Base-by-base conservation (phyloP, 495 filamentous ascomycete genomes). In the Hypoxylon subgilvum region DNA sequence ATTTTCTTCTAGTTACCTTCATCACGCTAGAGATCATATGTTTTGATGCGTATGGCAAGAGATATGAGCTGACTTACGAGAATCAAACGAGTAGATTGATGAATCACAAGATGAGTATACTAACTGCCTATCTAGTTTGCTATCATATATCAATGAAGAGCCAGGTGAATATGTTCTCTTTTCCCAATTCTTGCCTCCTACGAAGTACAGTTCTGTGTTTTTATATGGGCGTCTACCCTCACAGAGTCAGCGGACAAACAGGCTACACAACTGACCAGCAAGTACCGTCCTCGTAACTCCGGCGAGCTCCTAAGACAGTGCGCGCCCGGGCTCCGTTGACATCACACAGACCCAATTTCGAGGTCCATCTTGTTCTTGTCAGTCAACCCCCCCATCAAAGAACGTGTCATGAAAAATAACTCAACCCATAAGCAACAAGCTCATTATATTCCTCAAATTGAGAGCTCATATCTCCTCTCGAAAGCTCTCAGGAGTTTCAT, bases 341-440 rank as follows among this genome's bases (percentile, higher is more conserved):
- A 63, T 58, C 28, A 63, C 60, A 63, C 49, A 59, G 52, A 62
- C 58, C 40, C 45, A 51, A 62, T 19, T n/a, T 47, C 35, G 35
- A 40, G 25, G 23, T 23, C 27, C 47, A 48, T 53, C n/a, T n/a
- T 35, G 19, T 38, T 56, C 18, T 21, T 52, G 40, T 64, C 49
- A 50, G 48, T 64, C 34, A 21, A 46, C 47, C 46, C 56, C 55
- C 56, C 56, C 31, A 57, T 52, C 50, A 59, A 46, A 47, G 46
- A 56, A 60, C 46, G 27, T 38, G 14, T 65, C 50, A 47, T 61
- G 17, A 39, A 61, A 64, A 65, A 64, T 65, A 65, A 48, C 62
- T 65, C 62, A 65, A 57, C 52, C 31, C 50, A 47, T 65, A 47
- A 45, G 36, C 17, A 41, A 41, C 18, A 42, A 47, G 6, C 17